Evolutionary conservation across 169 alveolate species (phyloP), one percentile per base, ranked within the genome.

Genomic region (Babesia divergens): DNA sequence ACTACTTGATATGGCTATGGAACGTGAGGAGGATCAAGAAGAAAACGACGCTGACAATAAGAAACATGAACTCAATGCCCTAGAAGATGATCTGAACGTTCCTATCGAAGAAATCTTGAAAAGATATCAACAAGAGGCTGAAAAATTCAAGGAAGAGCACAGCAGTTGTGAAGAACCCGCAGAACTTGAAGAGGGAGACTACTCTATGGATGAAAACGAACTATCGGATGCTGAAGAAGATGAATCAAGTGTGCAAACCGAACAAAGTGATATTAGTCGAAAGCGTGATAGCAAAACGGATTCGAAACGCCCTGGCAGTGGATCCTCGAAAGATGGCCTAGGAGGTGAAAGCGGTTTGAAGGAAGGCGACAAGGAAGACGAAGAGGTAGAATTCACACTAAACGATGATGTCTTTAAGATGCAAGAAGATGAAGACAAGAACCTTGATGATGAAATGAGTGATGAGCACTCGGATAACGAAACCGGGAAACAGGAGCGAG

Each of bases 351-450:
- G 43, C 22, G 49, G 16, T 53, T 40, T 20, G 51, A 56, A 22
- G 54, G 46, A 20, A 31, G 35, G 49, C 3, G 1, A 16, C 24
- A 6, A 44, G 52, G 54, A 38, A 24, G 69, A 70, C 47, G 56
- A 26, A 5, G 83, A 68, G 50, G 84, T 29, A 11, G 88, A 80
- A 32, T 80, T 65, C 46, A 65, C 55, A 3, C 22, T 69, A 29
- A 53, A 37, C 31, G 51, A 53, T 44, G 75, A 53, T 29, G 65
- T 35, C 67, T 46, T 56, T 50, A 56, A 46, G 20, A 44, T 34
- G 70, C 62, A 62, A 66, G 81, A 66, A 26, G 37, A 46, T 29
- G 91, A 84, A 24, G 88, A 86, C 44, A 32, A 53, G 51, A 47
- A 84, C 18, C 51, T 80, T 2, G 88, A 80, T 16, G 74, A 49